Base-by-base conservation (phyloP, 2,329 filamentous ascomycete species). In the Chrysoporthe deuterocubensis region DNA sequence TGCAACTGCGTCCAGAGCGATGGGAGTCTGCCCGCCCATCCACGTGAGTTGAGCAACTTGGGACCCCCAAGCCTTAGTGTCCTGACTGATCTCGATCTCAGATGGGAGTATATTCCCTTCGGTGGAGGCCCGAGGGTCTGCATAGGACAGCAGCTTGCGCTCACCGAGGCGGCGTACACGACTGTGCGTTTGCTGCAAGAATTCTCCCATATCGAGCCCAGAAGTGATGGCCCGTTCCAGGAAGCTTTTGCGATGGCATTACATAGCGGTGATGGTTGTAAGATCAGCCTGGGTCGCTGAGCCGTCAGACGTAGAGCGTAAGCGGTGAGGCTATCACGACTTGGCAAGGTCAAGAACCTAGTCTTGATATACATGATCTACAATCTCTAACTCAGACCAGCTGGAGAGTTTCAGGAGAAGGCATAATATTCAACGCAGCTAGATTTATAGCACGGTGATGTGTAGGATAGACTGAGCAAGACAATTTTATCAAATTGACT, bases 111-210 rank as follows among this genome's bases (percentile, higher is more conserved):
- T 67, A 78, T 87, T 16, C 85, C 85, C 0, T 87, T 87, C 74
- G 87, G 86, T 70, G 84, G 84, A 2, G 85, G 85, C 0, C 83
- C 85, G 40, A 74, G 86, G 54, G 84, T 86, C 58, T 85, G 85
- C 71, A 78, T 87, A 37, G 84, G 85, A 0, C 84, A 89, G 76
- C 84, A 89, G 72, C 88, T 88, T 71, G 87, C 86, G 3, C 72
- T 89, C 14, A 87, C 85, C 0, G 85, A 89, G 75, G 83, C 83
- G 68, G 77, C 76, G 4, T 89, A 89, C 52, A 46, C 46, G n/a
- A 62, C 43, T 26, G 58, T 61, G n/a, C 42, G 58, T 4, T 43
- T 62, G 9, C 32, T 48, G 34, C 59, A 62, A 9, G 14, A 54
- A 26, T 21, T 54, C 26, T 54, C 50, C 16, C 50, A 54, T 4